A percentile compares a stretch with the other conserved stretches of the same genome.
Evolutionary conservation across 2,329 filamentous ascomycete species (phyloP).

Genomic region (Reticulascus tulasneorum): DNA sequence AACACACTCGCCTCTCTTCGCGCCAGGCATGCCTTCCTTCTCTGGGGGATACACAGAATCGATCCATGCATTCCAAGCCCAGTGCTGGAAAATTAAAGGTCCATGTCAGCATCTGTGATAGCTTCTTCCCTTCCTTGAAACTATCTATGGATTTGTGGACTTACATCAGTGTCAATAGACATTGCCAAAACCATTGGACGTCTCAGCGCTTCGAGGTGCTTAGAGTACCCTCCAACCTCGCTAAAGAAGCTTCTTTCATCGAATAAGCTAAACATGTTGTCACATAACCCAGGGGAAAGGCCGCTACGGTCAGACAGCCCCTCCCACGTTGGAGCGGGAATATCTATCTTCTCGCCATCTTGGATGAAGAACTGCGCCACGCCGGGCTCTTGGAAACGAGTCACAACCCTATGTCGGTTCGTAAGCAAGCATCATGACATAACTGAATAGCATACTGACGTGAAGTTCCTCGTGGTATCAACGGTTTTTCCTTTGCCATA

Average conservation of each 20-base stretch:
- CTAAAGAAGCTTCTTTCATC: neutral
- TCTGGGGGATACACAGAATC: constrained; percentile 5
- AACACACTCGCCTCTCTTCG: constrained; percentile 5
- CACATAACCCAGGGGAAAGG: constrained; percentile 2
- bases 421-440: neutral
- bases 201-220: neutral
- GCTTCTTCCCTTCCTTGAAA: constrained; percentile 1
- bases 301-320: neutral
- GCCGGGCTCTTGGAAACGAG: constrained; percentile 48
- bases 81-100: neutral
- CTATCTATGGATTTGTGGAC: neutral
- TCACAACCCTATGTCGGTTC: constrained; percentile 44
- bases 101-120: neutral
- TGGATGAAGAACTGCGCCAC: constrained; percentile 62
- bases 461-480: constrained; percentile 53
- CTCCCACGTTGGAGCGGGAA: constrained; percentile 21
- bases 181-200: constrained; percentile 7
- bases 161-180: constrained; percentile 10
- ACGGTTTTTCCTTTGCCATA: constrained; percentile 54
- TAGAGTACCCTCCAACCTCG: neutral
- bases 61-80: constrained; percentile 7
- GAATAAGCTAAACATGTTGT: neutral
- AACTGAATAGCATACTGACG: constrained; percentile 12
- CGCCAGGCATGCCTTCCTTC: neutral
- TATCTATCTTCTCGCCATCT: constrained; percentile 49